These are phyloP conservation scores for Heritiera fomes DNA, from an alignment of 345 rosid species.

Conservation along the genomic window DNA sequence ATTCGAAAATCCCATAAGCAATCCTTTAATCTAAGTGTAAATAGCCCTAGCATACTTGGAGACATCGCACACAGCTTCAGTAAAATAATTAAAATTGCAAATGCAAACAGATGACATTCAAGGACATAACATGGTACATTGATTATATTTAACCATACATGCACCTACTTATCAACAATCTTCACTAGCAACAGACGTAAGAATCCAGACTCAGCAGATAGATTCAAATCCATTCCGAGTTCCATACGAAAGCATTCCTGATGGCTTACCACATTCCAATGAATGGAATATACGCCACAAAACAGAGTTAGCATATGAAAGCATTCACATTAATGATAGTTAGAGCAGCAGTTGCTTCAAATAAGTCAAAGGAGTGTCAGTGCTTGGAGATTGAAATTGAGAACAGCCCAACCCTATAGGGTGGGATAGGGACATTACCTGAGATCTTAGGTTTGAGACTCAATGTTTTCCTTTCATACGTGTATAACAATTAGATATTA, in stretches of 20 bases:
- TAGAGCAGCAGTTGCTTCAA: neutral
- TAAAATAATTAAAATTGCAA: neutral
- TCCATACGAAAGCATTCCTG: neutral
- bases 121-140: neutral
- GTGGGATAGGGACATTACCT: neutral
- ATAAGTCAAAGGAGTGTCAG: neutral
- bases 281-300: neutral
- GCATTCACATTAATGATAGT: neutral
- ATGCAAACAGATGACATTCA: neutral
- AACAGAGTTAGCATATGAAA: neutral
- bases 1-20: neutral
- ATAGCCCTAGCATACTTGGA: neutral
- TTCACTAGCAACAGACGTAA: neutral
- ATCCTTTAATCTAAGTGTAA: neutral
- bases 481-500: neutral
- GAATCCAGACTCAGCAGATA: neutral
- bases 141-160: neutral
- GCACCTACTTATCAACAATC: neutral
- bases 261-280: neutral
- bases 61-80: neutral
- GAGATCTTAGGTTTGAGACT: neutral
- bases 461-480: neutral
- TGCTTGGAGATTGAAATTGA: conserved; percentile 1
- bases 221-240: neutral
- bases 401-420: neutral